These are phyloP conservation scores for Candida silvicultrix DNA, from an alignment of 805 yeast genomes.

Conservation along the genomic window DNA sequence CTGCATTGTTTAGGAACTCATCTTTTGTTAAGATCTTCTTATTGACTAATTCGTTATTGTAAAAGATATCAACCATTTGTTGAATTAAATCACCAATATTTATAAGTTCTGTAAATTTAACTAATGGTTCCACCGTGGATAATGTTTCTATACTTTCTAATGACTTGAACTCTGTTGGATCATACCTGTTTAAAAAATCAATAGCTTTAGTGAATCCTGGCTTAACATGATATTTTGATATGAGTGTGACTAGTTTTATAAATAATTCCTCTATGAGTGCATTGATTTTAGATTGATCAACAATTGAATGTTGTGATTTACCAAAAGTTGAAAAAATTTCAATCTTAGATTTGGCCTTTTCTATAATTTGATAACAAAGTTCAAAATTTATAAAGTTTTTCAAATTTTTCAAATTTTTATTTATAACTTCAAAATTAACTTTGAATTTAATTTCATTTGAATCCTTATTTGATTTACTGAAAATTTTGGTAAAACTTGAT, in stretches of 20 bases:
- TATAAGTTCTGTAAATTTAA: conserved; percentile 82
- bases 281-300: conserved; percentile 21
- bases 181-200: conserved; percentile 59
- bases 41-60: conserved; percentile 68
- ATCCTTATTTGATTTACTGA: conserved; percentile 31
- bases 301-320: conserved; percentile 25
- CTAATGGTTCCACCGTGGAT: conserved; percentile 69
- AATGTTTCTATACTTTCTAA: conserved; percentile 24
- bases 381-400: conserved; percentile 77
- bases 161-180: conserved; percentile 42
- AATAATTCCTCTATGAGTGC: conserved; percentile 57
- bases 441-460: conserved; percentile 50
- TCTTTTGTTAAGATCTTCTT: conserved; percentile 59
- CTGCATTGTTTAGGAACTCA: conserved; percentile 73
- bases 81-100: conserved; percentile 89
- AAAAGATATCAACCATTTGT: conserved; percentile 88
- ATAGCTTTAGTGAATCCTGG: conserved; percentile 84
- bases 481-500: conserved; percentile 58
- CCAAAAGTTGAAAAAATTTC: conserved; percentile 49
- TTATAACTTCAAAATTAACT: conserved; percentile 73
- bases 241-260: conserved; percentile 51
- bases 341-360: conserved; percentile 58
- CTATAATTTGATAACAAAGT: conserved; percentile 63
- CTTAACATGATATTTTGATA: conserved; percentile 71
- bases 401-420: conserved; percentile 68